A percentile compares a stretch with the other conserved stretches of the same genome.
Evolutionary conservation across 164 flowering plant genomes (phyloP).

Genomic region (Buxus sempervirens): DNA sequence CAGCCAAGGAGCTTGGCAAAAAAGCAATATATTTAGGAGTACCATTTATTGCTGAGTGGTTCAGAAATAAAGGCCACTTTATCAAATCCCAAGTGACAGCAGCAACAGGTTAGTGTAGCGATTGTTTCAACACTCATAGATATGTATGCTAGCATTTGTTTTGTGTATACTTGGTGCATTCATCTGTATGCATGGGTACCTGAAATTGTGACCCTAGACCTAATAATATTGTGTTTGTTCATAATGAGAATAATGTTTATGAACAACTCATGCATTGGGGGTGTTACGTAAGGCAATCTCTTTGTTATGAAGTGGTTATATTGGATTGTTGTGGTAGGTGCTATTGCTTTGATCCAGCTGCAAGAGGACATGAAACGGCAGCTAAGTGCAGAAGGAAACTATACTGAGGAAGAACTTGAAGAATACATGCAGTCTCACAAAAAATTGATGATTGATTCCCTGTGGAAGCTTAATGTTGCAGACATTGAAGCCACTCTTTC

Average conservation of each 20-base stretch:
- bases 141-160: background rate
- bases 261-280: no score
- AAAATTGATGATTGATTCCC: slow-evolving; percentile 85
- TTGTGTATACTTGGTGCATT: background rate
- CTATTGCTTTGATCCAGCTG: slow-evolving; percentile 84
- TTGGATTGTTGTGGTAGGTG: slow-evolving; percentile 44
- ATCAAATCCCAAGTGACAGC: slow-evolving; percentile 98
- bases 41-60: slow-evolving; percentile 98
- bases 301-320: background rate
- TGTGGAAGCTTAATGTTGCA: slow-evolving; percentile 98
- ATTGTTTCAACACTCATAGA: background rate
- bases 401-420: slow-evolving; percentile 91
- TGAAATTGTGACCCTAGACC: background rate
- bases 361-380: slow-evolving; percentile 97
- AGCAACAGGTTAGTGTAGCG: slow-evolving; percentile 68
- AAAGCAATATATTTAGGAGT: slow-evolving; percentile 90
- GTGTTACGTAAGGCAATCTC: background rate
- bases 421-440: slow-evolving; percentile 81
- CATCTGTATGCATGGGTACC: background rate
- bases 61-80: slow-evolving; percentile 95
- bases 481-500: slow-evolving; percentile 96
- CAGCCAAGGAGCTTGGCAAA: slow-evolving; percentile 97
- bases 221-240: background rate
- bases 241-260: background rate
- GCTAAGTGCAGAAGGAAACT: slow-evolving; percentile 85